These are phyloP conservation scores for Anacardium occidentale DNA, from an alignment of 345 rosid genomes.

Conservation along the genomic window DNA sequence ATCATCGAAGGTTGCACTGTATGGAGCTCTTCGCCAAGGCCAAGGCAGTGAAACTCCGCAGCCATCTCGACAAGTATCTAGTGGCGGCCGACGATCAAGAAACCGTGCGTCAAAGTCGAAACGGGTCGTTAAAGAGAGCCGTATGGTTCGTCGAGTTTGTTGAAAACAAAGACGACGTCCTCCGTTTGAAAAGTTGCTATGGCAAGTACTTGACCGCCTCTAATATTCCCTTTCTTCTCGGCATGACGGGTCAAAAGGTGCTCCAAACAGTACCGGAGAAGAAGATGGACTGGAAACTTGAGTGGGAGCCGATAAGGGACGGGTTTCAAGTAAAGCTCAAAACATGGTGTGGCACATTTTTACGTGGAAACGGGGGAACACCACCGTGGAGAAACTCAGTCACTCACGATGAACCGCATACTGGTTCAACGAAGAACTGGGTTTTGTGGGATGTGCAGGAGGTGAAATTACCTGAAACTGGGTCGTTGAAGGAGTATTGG, in stretches of 20 bases:
- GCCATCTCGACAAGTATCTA: conserved; percentile 84
- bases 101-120: conserved; percentile 73
- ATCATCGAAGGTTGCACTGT: neutral
- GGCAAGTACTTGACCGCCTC: conserved; percentile 80
- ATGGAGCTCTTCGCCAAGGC: conserved; percentile 79
- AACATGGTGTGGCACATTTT: conserved; percentile 67
- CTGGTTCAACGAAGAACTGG: conserved; percentile 61
- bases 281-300: conserved; percentile 49
- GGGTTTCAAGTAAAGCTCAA: conserved; percentile 64
- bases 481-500: conserved; percentile 48
- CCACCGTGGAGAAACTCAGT: conserved; percentile 93
- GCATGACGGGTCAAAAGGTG: conserved; percentile 82
- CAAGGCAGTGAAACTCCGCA: conserved; percentile 62
- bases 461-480: conserved; percentile 36
- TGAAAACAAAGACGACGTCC: conserved; percentile 32
- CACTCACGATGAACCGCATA: conserved; percentile 82
- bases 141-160: conserved; percentile 75
- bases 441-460: conserved; percentile 76
- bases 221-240: conserved; percentile 64
- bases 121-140: conserved; percentile 46
- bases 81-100: conserved; percentile 69
- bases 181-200: conserved; percentile 56
- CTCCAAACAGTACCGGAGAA: conserved; percentile 45
- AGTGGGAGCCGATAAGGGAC: conserved; percentile 83
- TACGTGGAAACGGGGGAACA: conserved; percentile 82